Base-by-base conservation (phyloP, 805 yeast genomes). In the Maudiozyma serrabonitensis region DNA sequence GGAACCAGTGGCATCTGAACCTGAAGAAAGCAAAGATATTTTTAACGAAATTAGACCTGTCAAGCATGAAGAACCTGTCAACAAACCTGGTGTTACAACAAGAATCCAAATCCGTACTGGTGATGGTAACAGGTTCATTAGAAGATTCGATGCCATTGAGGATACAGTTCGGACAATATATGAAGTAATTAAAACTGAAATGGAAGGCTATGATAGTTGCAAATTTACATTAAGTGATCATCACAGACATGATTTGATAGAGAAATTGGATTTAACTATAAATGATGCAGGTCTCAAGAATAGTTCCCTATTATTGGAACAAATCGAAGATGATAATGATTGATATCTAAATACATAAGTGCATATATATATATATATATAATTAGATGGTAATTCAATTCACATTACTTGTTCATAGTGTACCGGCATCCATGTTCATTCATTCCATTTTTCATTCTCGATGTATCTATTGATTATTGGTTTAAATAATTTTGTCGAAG, bases 61-160 rank as follows among this genome's bases (percentile, higher is more conserved):
- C 1, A 75, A 73, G 41, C 79, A 80, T 50, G 69, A 70, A 0
- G 96, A 89, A 59, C 95, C 96, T 0, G 64, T 76, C 1, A 62
- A 70, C 3, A 62, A 67, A 6, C 81, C 76, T 11, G 75, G 79
- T 0, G 67, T 72, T 7, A 72, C 81, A 0, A 87, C 96, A 0
- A 73, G 96, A 58, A 77, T 93, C 25, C 98, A 93, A 67, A 76
- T 93, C n/a, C 74, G 96, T 51, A 76, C 87, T 28, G 93, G 90
- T 16, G 87, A 83, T 58, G 97, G 98, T n/a, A 76, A 81, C 44
- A 74, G 97, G 50, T 69, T 83, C 12, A 83, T 91, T 11, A 82
- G 87, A 52, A 76, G 87, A 50, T 85, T 91, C 56, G 67, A 68
- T 8, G 53, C 56, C 3, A 59, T 76, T 11, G 63, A 69, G 3